Conservation (phyloP, 2,329 filamentous ascomycete species). For the Phyllosticta paracitricarpa region DNA sequence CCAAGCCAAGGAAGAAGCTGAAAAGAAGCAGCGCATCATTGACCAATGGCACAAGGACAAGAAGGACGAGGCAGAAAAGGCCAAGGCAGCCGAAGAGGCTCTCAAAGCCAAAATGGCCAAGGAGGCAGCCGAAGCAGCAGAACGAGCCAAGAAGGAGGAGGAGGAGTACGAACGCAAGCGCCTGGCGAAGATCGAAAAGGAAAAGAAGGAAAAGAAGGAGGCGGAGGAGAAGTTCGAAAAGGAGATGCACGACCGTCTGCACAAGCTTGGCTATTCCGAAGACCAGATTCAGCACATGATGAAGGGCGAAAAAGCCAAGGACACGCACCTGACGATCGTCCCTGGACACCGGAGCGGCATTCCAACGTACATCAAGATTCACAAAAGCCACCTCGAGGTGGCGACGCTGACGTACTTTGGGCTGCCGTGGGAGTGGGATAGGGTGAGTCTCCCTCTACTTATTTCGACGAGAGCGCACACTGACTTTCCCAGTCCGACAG, state of each 20-base stretch:
- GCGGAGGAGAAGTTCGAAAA: constrained; percentile 34
- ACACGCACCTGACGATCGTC: constrained; percentile 12
- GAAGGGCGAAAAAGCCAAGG: constrained; percentile 35
- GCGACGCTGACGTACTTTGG: constrained; percentile 40
- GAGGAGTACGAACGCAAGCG: constrained; percentile 32
- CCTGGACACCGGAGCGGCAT: constrained; percentile 16
- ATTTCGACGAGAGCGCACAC: not conserved
- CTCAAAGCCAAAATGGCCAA: constrained; percentile 30
- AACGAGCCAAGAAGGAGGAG: constrained; percentile 33
- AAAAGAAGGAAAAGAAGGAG: constrained; percentile 30
- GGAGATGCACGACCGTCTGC: constrained; percentile 35
- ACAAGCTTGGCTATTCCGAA: constrained; percentile 36
- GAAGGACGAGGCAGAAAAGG: constrained; percentile 25
- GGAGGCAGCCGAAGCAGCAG: constrained; percentile 31
- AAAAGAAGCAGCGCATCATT: constrained; percentile 17
- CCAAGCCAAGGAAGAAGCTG: constrained; percentile 19
- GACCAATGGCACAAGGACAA: constrained; percentile 19
- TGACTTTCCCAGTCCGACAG: constrained; percentile 26
- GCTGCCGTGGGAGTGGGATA: constrained; percentile 39
- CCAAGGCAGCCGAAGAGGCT: constrained; percentile 26
- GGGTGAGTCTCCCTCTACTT: constrained; percentile 25
- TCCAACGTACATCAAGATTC: constrained; percentile 39
- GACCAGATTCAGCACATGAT: constrained; percentile 40
- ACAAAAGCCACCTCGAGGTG: constrained; percentile 34
- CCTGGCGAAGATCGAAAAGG: constrained; percentile 31